Percentiles rank a stretch among this genome's conserved stretches.
These are phyloP conservation scores for Monosporozyma siamensis DNA, from an alignment of 805 yeast genomes.

Conservation along the genomic window DNA sequence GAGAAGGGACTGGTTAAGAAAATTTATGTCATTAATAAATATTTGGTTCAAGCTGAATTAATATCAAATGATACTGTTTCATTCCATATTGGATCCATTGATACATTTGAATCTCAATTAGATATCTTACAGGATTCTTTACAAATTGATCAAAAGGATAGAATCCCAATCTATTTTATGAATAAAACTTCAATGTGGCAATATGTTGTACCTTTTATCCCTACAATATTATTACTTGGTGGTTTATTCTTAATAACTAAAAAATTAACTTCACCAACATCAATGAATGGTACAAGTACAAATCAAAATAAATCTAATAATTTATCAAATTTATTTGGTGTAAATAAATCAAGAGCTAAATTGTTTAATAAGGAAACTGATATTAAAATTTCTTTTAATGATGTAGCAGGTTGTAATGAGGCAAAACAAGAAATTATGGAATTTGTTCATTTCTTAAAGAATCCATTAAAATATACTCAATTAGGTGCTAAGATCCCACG, in stretches of 20 bases:
- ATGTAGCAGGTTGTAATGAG: constrained; percentile 93
- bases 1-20: constrained; percentile 71
- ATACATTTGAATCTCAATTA: constrained; percentile 75
- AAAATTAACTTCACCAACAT: constrained; percentile 25
- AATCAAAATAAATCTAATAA: constrained; percentile 3
- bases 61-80: constrained; percentile 43
- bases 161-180: constrained; percentile 69
- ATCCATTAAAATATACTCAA: constrained; percentile 75
- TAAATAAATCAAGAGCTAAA: constrained; percentile 73
- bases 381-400: constrained; percentile 71
- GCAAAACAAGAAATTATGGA: constrained; percentile 94
- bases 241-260: constrained; percentile 45
- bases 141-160: constrained; percentile 55
- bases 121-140: constrained; percentile 60
- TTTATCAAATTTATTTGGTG: constrained; percentile 51
- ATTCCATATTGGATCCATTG: constrained; percentile 84
- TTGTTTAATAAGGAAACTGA: constrained; percentile 75
- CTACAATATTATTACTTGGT: constrained; percentile 73
- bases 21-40: constrained; percentile 63
- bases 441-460: constrained; percentile 79
- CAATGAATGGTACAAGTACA: constrained; percentile 45
- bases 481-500: constrained; percentile 92
- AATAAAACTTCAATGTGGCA: constrained; percentile 59
- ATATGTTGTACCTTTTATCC: constrained; percentile 60
- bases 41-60: constrained; percentile 61